Conservation (phyloP, 371 early-diverging fungal species). For the Mortierella sp. region DNA sequence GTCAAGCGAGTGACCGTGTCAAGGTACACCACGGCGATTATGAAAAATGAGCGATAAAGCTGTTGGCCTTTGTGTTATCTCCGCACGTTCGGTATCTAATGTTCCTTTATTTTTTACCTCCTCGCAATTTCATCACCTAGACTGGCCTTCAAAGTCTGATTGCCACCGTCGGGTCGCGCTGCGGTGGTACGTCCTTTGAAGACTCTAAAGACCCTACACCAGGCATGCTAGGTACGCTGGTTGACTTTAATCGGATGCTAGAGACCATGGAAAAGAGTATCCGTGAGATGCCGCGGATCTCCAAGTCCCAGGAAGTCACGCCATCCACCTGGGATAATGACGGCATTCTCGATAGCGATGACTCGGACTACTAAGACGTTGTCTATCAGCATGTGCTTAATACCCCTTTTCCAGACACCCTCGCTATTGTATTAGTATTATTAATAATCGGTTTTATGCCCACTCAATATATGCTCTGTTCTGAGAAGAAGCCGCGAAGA, state of each 20-base stretch:
- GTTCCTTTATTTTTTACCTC: neutral
- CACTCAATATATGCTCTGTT: too few relatives aligned
- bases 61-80: neutral
- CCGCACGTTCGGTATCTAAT: neutral
- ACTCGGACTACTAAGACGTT: slow-evolving; percentile 1
- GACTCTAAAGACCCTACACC: slow-evolving; percentile 9
- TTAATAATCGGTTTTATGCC: too few relatives aligned
- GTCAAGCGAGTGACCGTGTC: neutral
- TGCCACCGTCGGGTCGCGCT: slow-evolving; percentile 39
- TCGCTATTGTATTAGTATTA: too few relatives aligned
- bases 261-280: slow-evolving; percentile 23
- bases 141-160: slow-evolving; percentile 39
- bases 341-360: slow-evolving; percentile 6
- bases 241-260: slow-evolving; percentile 38
- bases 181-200: slow-evolving; percentile 2
- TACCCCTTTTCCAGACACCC: too few relatives aligned
- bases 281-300: slow-evolving; percentile 7
- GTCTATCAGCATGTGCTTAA: too few relatives aligned
- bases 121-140: neutral
- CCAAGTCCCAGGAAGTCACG: slow-evolving; percentile 13
- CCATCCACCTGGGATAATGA: slow-evolving; percentile 4
- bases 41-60: neutral
- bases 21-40: slow-evolving; percentile 13
- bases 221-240: slow-evolving; percentile 31
- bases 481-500: too few relatives aligned